These are phyloP conservation scores for Lathyrus sativus DNA, from an alignment of 306 rosid genomes.

Conservation along the genomic window DNA sequence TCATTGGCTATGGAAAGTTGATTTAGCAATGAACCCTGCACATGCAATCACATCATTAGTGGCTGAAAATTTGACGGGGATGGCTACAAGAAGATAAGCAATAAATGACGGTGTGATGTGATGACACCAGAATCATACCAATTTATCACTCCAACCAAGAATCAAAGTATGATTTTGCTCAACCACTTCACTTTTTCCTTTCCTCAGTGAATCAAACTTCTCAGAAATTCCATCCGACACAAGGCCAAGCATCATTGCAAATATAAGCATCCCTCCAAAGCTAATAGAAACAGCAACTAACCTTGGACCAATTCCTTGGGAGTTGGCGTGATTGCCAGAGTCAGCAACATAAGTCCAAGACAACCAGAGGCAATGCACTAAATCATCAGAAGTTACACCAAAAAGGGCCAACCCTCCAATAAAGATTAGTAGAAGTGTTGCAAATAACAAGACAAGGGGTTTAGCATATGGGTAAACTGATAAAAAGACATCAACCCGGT, in stretches of 20 bases:
- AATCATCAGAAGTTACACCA: conserved; percentile 73
- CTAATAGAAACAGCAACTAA: conserved; percentile 86
- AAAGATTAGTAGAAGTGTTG: conserved; percentile 73
- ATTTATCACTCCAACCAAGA: conserved; percentile 95
- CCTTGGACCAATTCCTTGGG: conserved; percentile 70
- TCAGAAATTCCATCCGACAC: conserved; percentile 90
- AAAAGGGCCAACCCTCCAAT: conserved; percentile 83
- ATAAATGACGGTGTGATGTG: conserved; percentile 6
- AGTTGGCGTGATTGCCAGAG: conserved; percentile 85
- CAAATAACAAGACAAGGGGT: conserved; percentile 79
- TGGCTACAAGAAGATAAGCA: conserved; percentile 12
- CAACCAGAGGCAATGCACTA: conserved; percentile 79
- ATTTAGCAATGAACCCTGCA: conserved; percentile 84
- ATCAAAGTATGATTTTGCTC: conserved; percentile 85
- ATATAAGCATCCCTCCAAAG: conserved; percentile 94
- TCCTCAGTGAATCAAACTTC: conserved; percentile 87
- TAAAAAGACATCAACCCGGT: conserved; percentile 72
- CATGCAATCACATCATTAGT: conserved; percentile 27
- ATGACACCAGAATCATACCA: conserved; percentile 48
- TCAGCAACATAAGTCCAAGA: conserved; percentile 91
- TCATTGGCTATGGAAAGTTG: conserved; percentile 92
- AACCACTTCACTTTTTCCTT: conserved; percentile 92
- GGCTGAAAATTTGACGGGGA: not conserved
- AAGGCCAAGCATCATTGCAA: conserved; percentile 98
- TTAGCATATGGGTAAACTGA: conserved; percentile 87